Conservation (phyloP, 176 grass and related monocot species). For the Thinopyrum elongatum region DNA sequence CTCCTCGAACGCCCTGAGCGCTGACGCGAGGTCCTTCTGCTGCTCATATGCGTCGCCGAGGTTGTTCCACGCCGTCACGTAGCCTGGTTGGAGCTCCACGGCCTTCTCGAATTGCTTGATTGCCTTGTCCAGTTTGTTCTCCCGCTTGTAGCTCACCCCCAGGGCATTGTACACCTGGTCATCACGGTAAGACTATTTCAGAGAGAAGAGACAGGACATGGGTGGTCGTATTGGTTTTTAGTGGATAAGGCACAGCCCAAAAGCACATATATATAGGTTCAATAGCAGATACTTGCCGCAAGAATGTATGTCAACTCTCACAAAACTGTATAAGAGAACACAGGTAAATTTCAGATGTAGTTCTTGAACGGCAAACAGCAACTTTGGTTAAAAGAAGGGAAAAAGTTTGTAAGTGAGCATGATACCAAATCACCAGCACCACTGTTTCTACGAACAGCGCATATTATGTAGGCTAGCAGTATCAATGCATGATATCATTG, state of each 20-base stretch:
- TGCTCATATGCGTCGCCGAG: constrained; percentile 83
- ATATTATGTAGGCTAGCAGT: neutral
- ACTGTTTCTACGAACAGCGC: neutral
- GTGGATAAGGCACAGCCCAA: neutral
- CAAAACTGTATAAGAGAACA: neutral
- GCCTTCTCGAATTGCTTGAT: constrained; percentile 81
- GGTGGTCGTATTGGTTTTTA: neutral
- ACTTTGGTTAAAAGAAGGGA: neutral
- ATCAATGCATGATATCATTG: neutral
- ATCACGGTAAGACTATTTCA: neutral
- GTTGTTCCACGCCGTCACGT: constrained; percentile 97
- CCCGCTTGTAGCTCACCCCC: constrained; percentile 82
- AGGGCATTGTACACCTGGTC: constrained; percentile 89
- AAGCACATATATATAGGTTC: neutral
- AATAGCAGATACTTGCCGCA: neutral
- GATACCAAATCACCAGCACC: neutral
- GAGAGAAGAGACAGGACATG: neutral
- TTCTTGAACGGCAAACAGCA: neutral
- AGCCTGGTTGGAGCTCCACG: constrained; percentile 83
- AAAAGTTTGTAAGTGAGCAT: neutral
- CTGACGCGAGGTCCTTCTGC: constrained; percentile 67
- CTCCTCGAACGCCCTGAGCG: constrained; percentile 89
- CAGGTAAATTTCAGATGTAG: neutral
- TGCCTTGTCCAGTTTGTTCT: constrained; percentile 80
- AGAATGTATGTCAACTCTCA: neutral